These are phyloP conservation scores for Termitomyces sp. DNA, from an alignment of 768 basidiomycete species.

Conservation along the genomic window DNA sequence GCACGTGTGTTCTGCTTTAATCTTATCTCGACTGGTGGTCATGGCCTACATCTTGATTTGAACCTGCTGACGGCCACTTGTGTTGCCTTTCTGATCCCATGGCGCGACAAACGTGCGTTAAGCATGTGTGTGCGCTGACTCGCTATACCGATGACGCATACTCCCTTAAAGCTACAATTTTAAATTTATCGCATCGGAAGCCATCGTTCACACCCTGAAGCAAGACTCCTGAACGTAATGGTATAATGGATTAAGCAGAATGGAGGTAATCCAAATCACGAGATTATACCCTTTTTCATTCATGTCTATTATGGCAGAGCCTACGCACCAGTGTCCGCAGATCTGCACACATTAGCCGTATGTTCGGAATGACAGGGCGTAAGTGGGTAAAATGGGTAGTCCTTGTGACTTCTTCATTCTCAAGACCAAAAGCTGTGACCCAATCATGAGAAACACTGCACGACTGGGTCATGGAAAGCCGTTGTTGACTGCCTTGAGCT, in stretches of 20 bases:
- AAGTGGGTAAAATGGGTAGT: not conserved
- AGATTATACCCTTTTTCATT: not conserved
- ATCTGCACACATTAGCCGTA: not conserved
- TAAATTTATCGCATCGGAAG: not conserved
- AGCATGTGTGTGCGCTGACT: constrained; percentile 2
- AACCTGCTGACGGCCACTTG: not conserved
- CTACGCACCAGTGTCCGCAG: not conserved
- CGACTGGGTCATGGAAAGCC: not conserved
- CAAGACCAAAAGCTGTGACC: not conserved
- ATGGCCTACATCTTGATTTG: not conserved
- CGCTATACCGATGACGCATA: not conserved
- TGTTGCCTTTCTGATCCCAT: not conserved
- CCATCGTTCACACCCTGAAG: not conserved
- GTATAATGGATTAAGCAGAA: not conserved
- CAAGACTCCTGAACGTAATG: not conserved
- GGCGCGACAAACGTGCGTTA: constrained; percentile 3
- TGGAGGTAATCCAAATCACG: not conserved
- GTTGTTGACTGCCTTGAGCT: not conserved
- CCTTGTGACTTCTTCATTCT: not conserved
- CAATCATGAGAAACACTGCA: not conserved
- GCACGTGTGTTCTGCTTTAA: constrained; percentile 2
- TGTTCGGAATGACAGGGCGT: not conserved
- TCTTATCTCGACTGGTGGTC: not conserved
- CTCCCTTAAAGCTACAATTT: not conserved
- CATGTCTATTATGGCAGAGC: not conserved